Conservation (phyloP, 139 green algal species). For the Limnomonas spitsbergensis region DNA sequence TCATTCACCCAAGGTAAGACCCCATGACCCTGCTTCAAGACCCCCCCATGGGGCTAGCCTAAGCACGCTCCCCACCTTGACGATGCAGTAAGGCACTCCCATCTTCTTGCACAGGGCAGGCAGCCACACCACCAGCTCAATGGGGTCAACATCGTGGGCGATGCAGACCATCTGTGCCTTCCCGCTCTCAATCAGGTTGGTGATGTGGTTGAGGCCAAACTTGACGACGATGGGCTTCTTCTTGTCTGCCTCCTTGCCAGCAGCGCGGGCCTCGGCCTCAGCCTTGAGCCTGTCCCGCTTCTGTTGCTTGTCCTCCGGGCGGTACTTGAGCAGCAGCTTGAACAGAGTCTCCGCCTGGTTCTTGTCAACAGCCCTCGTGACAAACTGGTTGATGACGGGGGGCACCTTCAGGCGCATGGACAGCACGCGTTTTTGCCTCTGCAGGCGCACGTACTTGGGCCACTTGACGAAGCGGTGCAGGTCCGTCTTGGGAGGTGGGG, state of each 20-base stretch:
- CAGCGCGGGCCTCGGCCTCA: slow-evolving; percentile 71
- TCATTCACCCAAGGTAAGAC: no score
- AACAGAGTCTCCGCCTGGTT: slow-evolving; percentile 90
- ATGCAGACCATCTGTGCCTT: slow-evolving; percentile 98
- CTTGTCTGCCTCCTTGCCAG: slow-evolving; percentile 73
- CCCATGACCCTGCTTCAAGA: no score
- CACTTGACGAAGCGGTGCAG: slow-evolving; percentile 98
- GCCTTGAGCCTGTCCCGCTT: slow-evolving; percentile 89
- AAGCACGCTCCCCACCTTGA: slow-evolving; percentile 97
- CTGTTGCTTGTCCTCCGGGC: slow-evolving; percentile 92
- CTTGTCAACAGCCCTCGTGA: slow-evolving; percentile 37
- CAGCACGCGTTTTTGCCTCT: slow-evolving; percentile 92
- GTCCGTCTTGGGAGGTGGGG: slow-evolving; percentile 81
- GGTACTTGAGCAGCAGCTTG: slow-evolving; percentile 98
- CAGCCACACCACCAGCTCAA: slow-evolving; percentile 99
- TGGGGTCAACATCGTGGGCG: slow-evolving; percentile 97
- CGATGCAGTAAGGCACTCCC: slow-evolving; percentile 97
- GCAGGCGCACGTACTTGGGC: slow-evolving; percentile 98
- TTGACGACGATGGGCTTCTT: slow-evolving; percentile 99
- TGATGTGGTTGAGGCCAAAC: slow-evolving; percentile 99
- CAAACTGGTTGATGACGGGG: slow-evolving; percentile 57
- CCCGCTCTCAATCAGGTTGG: slow-evolving; percentile 85
- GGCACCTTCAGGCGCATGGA: slow-evolving; percentile 88
- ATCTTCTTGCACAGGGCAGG: slow-evolving; percentile 98
- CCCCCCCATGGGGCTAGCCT: no score